Evolutionary conservation across 805 yeast genomes (phyloP), one percentile per base, ranked within the genome.

Genomic region (Lipomyces japonicus): DNA sequence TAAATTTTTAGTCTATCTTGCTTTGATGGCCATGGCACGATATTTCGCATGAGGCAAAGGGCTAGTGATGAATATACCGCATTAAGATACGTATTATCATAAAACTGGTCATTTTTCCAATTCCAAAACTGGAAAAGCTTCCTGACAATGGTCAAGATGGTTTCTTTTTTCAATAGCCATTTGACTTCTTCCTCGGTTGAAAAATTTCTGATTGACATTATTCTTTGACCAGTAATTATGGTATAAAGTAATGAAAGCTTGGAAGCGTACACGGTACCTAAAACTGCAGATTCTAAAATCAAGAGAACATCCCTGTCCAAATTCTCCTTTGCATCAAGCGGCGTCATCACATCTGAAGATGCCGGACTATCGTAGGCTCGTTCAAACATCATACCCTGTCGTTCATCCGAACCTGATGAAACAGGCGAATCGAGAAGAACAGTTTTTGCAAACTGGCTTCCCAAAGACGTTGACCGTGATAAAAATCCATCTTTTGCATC

Each of bases 1-100:
- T 50, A 50, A 12, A 50, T 24, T 3, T 26, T 30, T n/a, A 46
- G n/a, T 3, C 54, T 28, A 6, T 32, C 47, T 5, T 12, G 26
- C 39, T 44, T 44, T 23, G 19, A 25, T 2, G 51, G 51, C 47
- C 46, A 50, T 10, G 54, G 54, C 12, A 39, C 21, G 22, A 50
- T 16, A 2, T 34, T 25, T 9, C 43, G 23, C 35, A 50, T 41
- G 14, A 42, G 9, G 22, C 54, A 50, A 10, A 50, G 46, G 7
- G 28, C 23, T 16, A 50, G 23, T 4, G 32, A 42, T 10, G 46
- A 25, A 30, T 37, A 40, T 26, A 50, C 46, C 4, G 28, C 42
- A 26, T 28, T 14, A 9, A 48, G 39, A 24, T 50, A 50, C n/a
- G 34, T n/a, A 16, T 46, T 52, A 24, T 50, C 45, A 23, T 42